phyloP scores from a whole-genome alignment of 108 stramenopile genomes.

The Seminavis robusta region DNA sequence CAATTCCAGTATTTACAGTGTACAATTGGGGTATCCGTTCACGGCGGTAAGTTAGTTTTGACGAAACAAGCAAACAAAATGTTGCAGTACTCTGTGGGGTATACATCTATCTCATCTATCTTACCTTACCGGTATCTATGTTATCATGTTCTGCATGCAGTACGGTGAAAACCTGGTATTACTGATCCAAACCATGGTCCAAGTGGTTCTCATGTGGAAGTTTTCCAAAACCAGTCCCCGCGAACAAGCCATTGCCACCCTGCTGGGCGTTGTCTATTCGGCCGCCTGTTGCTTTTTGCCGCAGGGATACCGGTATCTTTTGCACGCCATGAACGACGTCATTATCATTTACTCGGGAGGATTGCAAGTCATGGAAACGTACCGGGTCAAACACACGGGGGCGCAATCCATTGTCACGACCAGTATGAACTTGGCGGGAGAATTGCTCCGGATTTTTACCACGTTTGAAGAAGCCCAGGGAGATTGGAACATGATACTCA shows the following conservation, averaged over 20 bases:
- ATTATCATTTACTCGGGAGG: slow-evolving; percentile 58
- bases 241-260: slow-evolving; percentile 18
- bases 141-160: no score
- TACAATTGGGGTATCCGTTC: slow-evolving; percentile 63
- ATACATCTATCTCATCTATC: no score
- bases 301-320: slow-evolving; percentile 40
- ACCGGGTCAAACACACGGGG: slow-evolving; percentile 68
- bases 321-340: slow-evolving; percentile 59
- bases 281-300: slow-evolving; percentile 63
- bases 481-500: slow-evolving; percentile 57
- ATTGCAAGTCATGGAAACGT: slow-evolving; percentile 56
- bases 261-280: no score
- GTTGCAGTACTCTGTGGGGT: no score
- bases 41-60: no score
- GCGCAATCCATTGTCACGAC: slow-evolving; percentile 70
- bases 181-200: slow-evolving; percentile 47
- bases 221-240: slow-evolving; percentile 18
- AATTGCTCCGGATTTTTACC: slow-evolving; percentile 59
- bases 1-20: slow-evolving; percentile 65
- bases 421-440: slow-evolving; percentile 58
- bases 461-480: slow-evolving; percentile 74
- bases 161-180: slow-evolving; percentile 75
- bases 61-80: no score
- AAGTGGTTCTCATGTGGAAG: slow-evolving; percentile 56
- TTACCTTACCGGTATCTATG: no score